phyloP scores from a whole-genome alignment of 305 asterid species.

The Fraxinus nigra region DNA sequence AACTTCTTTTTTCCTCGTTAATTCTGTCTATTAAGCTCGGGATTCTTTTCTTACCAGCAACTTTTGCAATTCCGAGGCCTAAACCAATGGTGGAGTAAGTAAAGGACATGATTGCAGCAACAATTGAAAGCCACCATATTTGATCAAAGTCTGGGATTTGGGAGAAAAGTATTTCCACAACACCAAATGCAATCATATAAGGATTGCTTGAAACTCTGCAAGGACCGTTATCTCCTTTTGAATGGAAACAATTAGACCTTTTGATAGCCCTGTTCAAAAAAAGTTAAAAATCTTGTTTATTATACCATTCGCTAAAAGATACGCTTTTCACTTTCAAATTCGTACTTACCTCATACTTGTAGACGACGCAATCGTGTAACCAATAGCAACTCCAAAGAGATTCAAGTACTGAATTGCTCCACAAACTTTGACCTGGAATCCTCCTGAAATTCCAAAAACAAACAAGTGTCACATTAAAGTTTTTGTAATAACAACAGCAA shows the following conservation, averaged over 20 bases:
- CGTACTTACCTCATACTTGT: constrained; percentile 34
- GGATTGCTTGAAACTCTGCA: constrained; percentile 51
- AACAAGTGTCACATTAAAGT: background rate
- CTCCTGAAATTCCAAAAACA: constrained; percentile 26
- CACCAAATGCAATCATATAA: constrained; percentile 61
- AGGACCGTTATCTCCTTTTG: constrained; percentile 36
- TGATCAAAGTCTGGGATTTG: constrained; percentile 67
- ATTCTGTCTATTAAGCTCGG: background rate
- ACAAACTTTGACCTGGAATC: constrained; percentile 28
- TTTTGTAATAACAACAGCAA: background rate
- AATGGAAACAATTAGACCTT: constrained; percentile 55
- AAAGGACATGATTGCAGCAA: constrained; percentile 70
- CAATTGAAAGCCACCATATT: constrained; percentile 55
- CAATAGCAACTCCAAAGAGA: constrained; percentile 36
- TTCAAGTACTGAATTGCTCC: constrained; percentile 38
- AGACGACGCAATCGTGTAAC: constrained; percentile 35
- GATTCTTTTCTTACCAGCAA: constrained; percentile 38
- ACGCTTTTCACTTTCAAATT: background rate
- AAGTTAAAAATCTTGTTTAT: background rate
- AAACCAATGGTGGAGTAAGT: constrained; percentile 60
- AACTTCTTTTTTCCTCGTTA: background rate
- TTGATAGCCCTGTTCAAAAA: constrained; percentile 47
- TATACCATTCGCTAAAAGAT: background rate
- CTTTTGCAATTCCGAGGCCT: constrained; percentile 55
- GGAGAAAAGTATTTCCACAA: constrained; percentile 40